phyloP scores from a whole-genome alignment of 495 filamentous ascomycete species.

The Pseudevernia furfuracea region DNA sequence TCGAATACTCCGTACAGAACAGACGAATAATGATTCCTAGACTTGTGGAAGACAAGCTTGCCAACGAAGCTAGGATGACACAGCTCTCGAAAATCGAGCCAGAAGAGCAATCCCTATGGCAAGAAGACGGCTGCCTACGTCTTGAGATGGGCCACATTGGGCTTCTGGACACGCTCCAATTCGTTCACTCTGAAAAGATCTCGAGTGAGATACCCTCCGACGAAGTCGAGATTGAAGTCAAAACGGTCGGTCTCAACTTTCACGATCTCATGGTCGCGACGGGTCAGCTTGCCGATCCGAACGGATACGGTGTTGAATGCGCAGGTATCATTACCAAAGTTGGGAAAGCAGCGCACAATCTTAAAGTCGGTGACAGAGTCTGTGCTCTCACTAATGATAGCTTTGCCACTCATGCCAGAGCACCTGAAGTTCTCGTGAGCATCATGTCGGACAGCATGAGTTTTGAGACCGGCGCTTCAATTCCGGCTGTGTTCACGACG shows the following conservation, averaged over 20 bases:
- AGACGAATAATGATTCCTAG: constrained; percentile 30
- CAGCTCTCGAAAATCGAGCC: background rate
- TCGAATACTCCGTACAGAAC: constrained; percentile 31
- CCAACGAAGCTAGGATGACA: background rate
- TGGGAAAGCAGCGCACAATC: constrained; percentile 40
- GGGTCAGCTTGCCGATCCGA: constrained; percentile 32
- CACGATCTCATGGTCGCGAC: constrained; percentile 35
- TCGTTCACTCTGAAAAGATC: constrained; percentile 11
- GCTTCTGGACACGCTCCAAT: constrained; percentile 19
- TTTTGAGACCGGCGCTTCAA: constrained; percentile 43
- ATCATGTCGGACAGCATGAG: constrained; percentile 34
- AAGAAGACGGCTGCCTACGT: constrained; percentile 6
- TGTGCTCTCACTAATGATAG: constrained; percentile 33
- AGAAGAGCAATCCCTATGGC: constrained; percentile 11
- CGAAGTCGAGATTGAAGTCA: constrained; percentile 22
- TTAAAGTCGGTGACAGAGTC: constrained; percentile 50
- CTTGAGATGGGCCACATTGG: constrained; percentile 16
- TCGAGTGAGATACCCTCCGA: constrained; percentile 11
- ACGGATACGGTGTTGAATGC: constrained; percentile 45
- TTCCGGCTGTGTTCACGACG: constrained; percentile 46
- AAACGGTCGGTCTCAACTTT: constrained; percentile 25
- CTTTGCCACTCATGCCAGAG: constrained; percentile 3
- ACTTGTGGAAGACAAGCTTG: constrained; percentile 14
- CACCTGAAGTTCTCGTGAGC: background rate
- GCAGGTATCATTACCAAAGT: constrained; percentile 47